Percentiles rank a stretch among this genome's conserved stretches.
Evolutionary conservation across 140 eudicot species (phyloP).

Genomic region (Bidens hawaiensis): DNA sequence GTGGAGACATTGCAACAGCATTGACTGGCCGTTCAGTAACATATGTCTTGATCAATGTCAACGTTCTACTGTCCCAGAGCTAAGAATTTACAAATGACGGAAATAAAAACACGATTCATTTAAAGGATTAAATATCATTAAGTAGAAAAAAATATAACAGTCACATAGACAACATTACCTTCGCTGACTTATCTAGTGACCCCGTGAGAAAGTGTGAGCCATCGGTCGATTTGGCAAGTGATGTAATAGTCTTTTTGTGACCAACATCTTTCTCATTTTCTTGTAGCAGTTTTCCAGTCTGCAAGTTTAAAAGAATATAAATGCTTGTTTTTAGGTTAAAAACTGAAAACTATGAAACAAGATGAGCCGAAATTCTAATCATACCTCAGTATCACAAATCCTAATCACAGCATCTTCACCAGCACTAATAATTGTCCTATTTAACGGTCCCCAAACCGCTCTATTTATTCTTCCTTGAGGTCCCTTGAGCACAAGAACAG

Average conservation of each 20-base stretch:
- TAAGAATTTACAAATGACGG: constrained; percentile 4
- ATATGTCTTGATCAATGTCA: constrained; percentile 76
- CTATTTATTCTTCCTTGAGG: constrained; percentile 82
- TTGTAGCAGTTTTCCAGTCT: constrained; percentile 68
- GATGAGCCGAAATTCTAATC: constrained; percentile 11
- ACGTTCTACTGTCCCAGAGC: constrained; percentile 84
- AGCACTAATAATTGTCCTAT: constrained; percentile 67
- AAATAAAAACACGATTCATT: neutral
- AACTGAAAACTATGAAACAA: neutral
- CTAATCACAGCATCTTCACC: constrained; percentile 87
- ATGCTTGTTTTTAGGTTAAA: neutral
- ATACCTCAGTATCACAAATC: constrained; percentile 87
- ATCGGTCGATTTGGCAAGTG: constrained; percentile 65
- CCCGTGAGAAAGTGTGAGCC: constrained; percentile 77
- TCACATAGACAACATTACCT: constrained; percentile 30
- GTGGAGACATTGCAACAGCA: constrained; percentile 88
- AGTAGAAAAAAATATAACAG: neutral
- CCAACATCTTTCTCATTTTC: constrained; percentile 65
- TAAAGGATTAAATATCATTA: neutral
- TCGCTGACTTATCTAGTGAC: constrained; percentile 79
- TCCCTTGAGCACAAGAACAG: constrained; percentile 63
- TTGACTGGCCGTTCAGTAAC: constrained; percentile 75
- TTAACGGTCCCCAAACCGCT: constrained; percentile 95
- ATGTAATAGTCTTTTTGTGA: constrained; percentile 68
- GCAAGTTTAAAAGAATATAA: constrained; percentile 6